A percentile compares a stretch with the other conserved stretches of the same genome.
Conservation (phyloP, 306 rosid genomes). For the Quercus dentata region DNA sequence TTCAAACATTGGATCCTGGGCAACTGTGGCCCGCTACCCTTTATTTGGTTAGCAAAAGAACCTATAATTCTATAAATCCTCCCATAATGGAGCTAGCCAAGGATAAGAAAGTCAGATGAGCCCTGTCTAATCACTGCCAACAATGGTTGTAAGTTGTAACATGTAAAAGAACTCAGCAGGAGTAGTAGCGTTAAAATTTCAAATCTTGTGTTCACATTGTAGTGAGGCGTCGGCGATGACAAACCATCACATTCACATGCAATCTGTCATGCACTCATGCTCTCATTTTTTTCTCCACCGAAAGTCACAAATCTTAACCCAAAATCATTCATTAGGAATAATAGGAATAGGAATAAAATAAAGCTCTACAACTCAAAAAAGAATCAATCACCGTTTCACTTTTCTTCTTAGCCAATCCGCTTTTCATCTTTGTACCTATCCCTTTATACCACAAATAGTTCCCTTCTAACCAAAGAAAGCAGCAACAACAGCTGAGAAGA, state of each 20-base stretch:
- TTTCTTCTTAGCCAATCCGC: not conserved
- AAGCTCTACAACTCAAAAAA: conserved; percentile 32
- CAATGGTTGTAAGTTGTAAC: too few species aligned
- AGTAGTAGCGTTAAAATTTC: too few species aligned
- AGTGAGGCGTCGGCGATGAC: conserved; percentile 13
- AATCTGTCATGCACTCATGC: conserved; percentile 18
- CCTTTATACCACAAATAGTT: conserved; percentile 10
- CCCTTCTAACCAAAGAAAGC: conserved; percentile 9
- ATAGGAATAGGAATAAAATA: conserved; percentile 37
- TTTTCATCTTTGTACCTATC: not conserved
- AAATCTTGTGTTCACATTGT: conserved; percentile 19
- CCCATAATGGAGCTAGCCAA: too few species aligned
- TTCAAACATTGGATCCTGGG: too few species aligned
- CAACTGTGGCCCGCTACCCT: too few species aligned
- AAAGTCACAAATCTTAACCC: conserved; percentile 31
- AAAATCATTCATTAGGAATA: conserved; percentile 6
- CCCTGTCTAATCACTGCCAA: too few species aligned
- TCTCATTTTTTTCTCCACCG: conserved; percentile 48
- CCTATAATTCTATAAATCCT: too few species aligned
- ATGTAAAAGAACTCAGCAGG: too few species aligned
- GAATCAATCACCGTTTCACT: conserved; percentile 25
- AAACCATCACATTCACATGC: conserved; percentile 8
- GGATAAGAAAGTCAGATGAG: too few species aligned
- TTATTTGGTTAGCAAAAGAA: too few species aligned
- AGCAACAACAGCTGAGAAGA: conserved; percentile 4